These are phyloP conservation scores for Xylaria sp. DNA, from an alignment of 495 filamentous ascomycete genomes.

Conservation along the genomic window DNA sequence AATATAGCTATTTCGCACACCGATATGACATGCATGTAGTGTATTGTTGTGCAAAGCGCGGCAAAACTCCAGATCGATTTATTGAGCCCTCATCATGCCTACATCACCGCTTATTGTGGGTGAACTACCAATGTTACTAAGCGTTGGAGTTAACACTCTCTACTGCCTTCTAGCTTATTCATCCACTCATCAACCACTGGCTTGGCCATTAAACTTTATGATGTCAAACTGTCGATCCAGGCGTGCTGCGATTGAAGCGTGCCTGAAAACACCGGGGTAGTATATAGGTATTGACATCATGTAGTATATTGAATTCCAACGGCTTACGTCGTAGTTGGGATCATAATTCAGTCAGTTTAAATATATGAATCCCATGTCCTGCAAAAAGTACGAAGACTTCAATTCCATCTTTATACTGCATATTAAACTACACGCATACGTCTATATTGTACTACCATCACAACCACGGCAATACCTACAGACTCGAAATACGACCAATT, in stretches of 20 bases:
- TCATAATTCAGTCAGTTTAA: background rate
- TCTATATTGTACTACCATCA: background rate
- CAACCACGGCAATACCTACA: background rate
- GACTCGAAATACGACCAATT: background rate
- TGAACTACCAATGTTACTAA: too few relatives aligned
- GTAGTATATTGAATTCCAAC: background rate
- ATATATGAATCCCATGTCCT: slow-evolving; percentile 14
- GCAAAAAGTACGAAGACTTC: too few relatives aligned
- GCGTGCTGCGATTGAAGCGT: background rate
- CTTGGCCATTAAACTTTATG: background rate
- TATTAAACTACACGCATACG: background rate
- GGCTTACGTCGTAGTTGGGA: background rate
- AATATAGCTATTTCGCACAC: background rate
- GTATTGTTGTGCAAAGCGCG: background rate
- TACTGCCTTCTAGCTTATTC: background rate
- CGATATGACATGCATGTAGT: background rate
- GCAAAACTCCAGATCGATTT: background rate
- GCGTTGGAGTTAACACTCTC: background rate
- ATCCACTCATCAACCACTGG: too few relatives aligned
- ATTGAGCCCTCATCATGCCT: slow-evolving; percentile 19
- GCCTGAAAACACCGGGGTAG: background rate
- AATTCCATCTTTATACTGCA: background rate
- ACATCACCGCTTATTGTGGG: too few relatives aligned
- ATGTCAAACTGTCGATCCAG: slow-evolving; percentile 11
- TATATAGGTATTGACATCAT: slow-evolving; percentile 19